A percentile compares a stretch with the other conserved stretches of the same genome.
These are phyloP conservation scores for Eremothecium gossypii DNA, from an alignment of 1,139 yeast species.

Conservation along the genomic window DNA sequence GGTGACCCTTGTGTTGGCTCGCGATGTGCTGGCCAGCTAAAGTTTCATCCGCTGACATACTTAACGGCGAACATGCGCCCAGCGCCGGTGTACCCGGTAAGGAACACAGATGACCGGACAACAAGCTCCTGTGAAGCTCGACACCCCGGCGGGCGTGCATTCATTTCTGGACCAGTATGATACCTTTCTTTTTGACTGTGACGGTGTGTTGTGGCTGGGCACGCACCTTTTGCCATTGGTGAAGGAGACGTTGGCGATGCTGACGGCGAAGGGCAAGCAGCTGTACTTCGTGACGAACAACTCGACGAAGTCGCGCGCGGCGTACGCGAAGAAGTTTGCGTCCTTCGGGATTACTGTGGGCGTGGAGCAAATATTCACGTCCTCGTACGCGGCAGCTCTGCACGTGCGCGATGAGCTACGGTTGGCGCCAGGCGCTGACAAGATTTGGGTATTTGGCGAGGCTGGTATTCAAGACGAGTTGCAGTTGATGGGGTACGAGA, in stretches of 20 bases:
- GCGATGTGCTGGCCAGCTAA: no score
- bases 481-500: conserved; percentile 52
- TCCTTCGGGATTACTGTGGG: conserved; percentile 60
- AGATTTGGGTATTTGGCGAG: conserved; percentile 83
- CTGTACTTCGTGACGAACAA: conserved; percentile 89
- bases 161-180: conserved; percentile 57
- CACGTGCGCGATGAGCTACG: conserved; percentile 70
- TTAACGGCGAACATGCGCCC: no score
- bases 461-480: conserved; percentile 72
- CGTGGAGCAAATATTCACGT: conserved; percentile 77
- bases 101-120: conserved; percentile 17
- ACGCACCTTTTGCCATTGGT: conserved; percentile 63
- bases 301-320: conserved; percentile 77
- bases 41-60: no score
- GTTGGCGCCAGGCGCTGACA: conserved; percentile 55
- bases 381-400: conserved; percentile 85
- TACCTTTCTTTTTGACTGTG: conserved; percentile 86
- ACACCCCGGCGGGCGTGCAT: conserved; percentile 39
- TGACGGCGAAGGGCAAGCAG: conserved; percentile 48
- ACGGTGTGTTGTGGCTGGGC: conserved; percentile 90
- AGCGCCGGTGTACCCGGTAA: no score
- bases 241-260: conserved; percentile 50
- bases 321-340: conserved; percentile 66
- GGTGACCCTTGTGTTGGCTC: no score
- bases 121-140: conserved; percentile 35